Percentiles rank a stretch among this genome's conserved stretches.
These are phyloP conservation scores for Fusarium secorum DNA, from an alignment of 2,329 filamentous ascomycete genomes.

Conservation along the genomic window DNA sequence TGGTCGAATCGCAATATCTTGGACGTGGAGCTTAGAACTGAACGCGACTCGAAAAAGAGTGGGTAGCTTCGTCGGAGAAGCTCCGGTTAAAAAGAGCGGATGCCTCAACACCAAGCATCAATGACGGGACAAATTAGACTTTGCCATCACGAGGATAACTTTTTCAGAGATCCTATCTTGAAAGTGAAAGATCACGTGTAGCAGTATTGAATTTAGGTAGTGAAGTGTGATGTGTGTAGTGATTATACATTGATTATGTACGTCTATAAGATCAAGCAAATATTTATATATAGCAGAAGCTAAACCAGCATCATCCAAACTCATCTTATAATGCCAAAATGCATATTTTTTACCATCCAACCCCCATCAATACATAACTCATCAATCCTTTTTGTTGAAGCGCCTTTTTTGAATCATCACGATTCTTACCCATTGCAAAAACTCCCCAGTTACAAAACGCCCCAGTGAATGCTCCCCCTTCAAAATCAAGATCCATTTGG, in stretches of 20 bases:
- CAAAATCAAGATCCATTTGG: conserved; percentile 38
- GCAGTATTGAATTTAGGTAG: fast-evolving
- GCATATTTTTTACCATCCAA: not conserved
- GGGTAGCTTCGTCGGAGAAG: conserved; percentile 42
- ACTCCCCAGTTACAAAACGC: conserved; percentile 14
- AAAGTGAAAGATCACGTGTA: not conserved
- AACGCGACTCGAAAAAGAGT: conserved; percentile 40
- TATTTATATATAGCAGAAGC: conserved; percentile 15
- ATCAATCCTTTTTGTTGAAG: conserved; percentile 5
- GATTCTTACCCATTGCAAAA: conserved; percentile 11
- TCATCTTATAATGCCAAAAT: conserved; percentile 3
- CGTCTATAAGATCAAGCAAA: conserved; percentile 16
- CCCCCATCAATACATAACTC: conserved; percentile 26
- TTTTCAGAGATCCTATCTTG: not conserved
- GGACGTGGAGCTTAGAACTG: conserved; percentile 33
- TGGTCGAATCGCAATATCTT: conserved; percentile 29
- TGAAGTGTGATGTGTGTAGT: not conserved
- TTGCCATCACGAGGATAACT: not conserved
- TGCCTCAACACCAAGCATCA: not conserved
- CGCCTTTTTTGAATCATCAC: not conserved
- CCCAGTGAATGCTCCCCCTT: conserved; percentile 25
- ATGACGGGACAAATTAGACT: not conserved
- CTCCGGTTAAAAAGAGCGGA: conserved; percentile 29
- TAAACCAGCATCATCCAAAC: not conserved
- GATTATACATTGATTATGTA: conserved; percentile 24